Base-by-base conservation (phyloP, 2,329 filamentous ascomycete species). In the Trichothecium roseum region DNA sequence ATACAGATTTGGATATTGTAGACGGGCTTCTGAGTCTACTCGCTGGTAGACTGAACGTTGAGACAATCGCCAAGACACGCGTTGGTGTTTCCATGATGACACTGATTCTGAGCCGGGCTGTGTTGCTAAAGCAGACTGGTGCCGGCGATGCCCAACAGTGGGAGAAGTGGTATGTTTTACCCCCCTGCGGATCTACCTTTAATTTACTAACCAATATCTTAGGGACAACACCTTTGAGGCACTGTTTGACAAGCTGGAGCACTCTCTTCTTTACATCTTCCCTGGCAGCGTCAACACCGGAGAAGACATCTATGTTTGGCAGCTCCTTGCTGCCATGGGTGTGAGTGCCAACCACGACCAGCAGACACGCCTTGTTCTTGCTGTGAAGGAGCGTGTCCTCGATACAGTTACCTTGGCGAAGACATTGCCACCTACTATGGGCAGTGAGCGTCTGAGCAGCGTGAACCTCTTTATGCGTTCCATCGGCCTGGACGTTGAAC, bases 381-480 rank as follows among this genome's bases (percentile, higher is more conserved):
- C 87, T 28, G 91, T 98, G 48, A 98, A 96, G 73, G 91, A 98
- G 51, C 81, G 89, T 36, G 91, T 98, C 40, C 93, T 96, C 75
- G 88, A 94, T 54, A 96, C 91, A 1, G 86, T 98, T 9, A 68
- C 74, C 20, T 76, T 94, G 35, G 82, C 85, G 50, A 95, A 94
- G 69, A 89, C 85, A 2, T 68, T 98, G 24, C 89, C 91, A 14
- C 72, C 80, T 13, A 83, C 91, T 38, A 85, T 96, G 78, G 80
- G 84, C 10, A 78, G 78, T 40, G 79, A 85, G 54, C 80, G 89
- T 40, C 68, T 94, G 39, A 81, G 82, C 39, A 94, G 94, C 53
- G 91, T 98, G 46, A 98, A 98, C 56, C 65, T 98, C 37, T 98
- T 98, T 59, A 95, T 98, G 88, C 82, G 87, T 52, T 91, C 89